Percentiles rank a stretch among this genome's conserved stretches.
These are phyloP conservation scores for Inosperma sp. DNA, from an alignment of 768 basidiomycete species.

Conservation along the genomic window DNA sequence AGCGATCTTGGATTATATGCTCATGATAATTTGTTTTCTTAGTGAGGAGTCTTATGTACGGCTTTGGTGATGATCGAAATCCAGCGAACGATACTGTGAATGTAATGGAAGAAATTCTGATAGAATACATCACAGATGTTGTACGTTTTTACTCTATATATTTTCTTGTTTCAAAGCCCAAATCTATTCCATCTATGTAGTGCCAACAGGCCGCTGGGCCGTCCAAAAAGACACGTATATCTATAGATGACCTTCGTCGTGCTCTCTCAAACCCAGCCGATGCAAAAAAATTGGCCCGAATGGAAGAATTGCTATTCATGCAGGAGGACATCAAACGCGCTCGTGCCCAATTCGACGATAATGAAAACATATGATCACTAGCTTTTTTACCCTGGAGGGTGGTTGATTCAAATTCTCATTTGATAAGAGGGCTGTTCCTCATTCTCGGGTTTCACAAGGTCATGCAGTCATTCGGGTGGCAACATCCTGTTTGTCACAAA, in stretches of 20 bases:
- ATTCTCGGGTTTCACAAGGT: too few relatives aligned
- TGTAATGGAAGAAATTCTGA: constrained; percentile 90
- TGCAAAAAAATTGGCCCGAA: constrained; percentile 84
- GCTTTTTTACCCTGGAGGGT: not conserved
- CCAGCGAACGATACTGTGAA: constrained; percentile 84
- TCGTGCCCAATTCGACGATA: constrained; percentile 65
- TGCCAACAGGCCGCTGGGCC: constrained; percentile 70
- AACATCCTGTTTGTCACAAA: too few relatives aligned
- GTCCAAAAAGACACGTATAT: constrained; percentile 67
- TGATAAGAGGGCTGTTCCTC: too few relatives aligned
- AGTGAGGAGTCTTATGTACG: constrained; percentile 86
- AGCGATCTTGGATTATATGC: not conserved
- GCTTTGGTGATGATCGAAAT: constrained; percentile 88
- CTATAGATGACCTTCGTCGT: constrained; percentile 81
- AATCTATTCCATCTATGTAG: constrained; percentile 35
- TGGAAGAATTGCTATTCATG: constrained; percentile 92
- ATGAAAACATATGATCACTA: constrained; percentile 20
- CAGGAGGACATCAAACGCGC: constrained; percentile 92
- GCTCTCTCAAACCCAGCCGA: constrained; percentile 82
- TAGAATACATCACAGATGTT: constrained; percentile 87
- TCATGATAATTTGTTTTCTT: constrained; percentile 7
- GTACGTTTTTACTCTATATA: constrained; percentile 44
- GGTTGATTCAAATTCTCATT: too few relatives aligned
- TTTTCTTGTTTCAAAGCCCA: constrained; percentile 7
- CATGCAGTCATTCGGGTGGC: too few relatives aligned